Evolutionary conservation across 2,329 filamentous ascomycete species (phyloP), one percentile per base, ranked within the genome.

Genomic region (Talaromyces verruculosus): DNA sequence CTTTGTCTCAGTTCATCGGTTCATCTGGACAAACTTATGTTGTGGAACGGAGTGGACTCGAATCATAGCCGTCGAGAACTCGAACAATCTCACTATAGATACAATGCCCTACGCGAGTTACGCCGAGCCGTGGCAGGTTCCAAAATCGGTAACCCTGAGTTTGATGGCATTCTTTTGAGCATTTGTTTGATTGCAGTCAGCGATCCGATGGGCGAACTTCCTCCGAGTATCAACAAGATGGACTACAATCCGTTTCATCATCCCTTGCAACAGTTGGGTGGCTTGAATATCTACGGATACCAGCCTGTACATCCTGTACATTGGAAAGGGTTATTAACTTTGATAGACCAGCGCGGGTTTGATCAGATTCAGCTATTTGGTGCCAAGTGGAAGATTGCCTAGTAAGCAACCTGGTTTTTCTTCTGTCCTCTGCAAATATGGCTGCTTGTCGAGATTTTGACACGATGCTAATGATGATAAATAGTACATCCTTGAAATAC

Each of bases 191-290:
- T 68, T 13, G 30, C 65, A 53, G 58, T 68, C 37, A 53, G 61
- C n/a, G 61, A 68, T 49, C 41, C 57, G 19, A 35, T 61, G n/a
- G 65, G 61, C 30, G 65, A 64, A 51, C 49, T 63, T 17, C 53
- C 65, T 41, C 25, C 51, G 28, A 59, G 61, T 13, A 37, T 45
- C 35, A 17, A 41, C 7, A 22, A 51, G 25, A 60, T 35, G 41
- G 67, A 67, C 47, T 58, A 67, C 28, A 68, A 68, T 33, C 67
- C 67, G 4, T 68, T 68, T 43, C 43, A 45, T 17, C 47, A 64
- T 49, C 61, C 57, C 7, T 53, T 68, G 22, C 55, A 39, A 28
- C 28, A 33, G 7, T 37, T 68, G 25, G 61, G 65, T n/a, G 67
- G 53, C 11, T 35, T 68, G 19, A 65, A 67, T 51, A 59, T 68